These are phyloP conservation scores for Graphilbum fragrans DNA, from an alignment of 2,329 filamentous ascomycete genomes.

Conservation along the genomic window DNA sequence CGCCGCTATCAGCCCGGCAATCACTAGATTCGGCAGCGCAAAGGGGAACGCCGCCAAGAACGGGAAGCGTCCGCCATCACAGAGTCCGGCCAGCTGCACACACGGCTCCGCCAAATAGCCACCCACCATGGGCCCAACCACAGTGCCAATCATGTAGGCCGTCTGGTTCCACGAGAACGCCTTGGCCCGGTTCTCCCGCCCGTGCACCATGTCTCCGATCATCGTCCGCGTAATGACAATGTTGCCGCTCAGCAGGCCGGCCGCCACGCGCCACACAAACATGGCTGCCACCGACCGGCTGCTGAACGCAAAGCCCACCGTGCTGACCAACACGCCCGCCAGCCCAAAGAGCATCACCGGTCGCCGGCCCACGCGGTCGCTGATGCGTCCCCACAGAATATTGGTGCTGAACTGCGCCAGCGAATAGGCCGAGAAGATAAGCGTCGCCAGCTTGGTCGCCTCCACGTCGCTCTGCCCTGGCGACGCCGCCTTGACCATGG, in stretches of 20 bases:
- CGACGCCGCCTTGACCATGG: slow-evolving; percentile 2
- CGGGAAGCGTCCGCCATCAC: slow-evolving; percentile 1
- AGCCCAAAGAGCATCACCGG: slow-evolving; percentile 7
- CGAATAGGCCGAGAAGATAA: slow-evolving; percentile 5
- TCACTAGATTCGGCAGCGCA: slow-evolving; percentile 7
- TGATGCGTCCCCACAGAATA: slow-evolving; percentile 6
- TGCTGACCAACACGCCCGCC: slow-evolving; percentile 2
- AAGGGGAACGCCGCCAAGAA: slow-evolving; percentile 5
- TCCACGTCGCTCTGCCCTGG: slow-evolving; percentile 3
- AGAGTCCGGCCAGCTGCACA: slow-evolving; percentile 1
- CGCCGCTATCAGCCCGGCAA: neutral
- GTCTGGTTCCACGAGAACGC: slow-evolving; percentile 10
- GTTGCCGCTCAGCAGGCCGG: slow-evolving; percentile 8
- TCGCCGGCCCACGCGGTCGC: slow-evolving; percentile 6
- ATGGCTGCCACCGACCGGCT: slow-evolving; percentile 1
- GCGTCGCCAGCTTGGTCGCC: slow-evolving; percentile 4
- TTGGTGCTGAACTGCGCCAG: slow-evolving; percentile 6
- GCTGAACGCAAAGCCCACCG: slow-evolving; percentile 3
- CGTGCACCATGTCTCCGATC: slow-evolving; percentile 8
- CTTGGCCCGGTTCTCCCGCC: slow-evolving; percentile 6
- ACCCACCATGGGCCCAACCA: slow-evolving; percentile 6
- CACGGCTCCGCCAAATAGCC: slow-evolving; percentile 8
- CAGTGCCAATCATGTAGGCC: slow-evolving; percentile 6
- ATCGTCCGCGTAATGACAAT: slow-evolving; percentile 8
- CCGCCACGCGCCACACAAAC: slow-evolving; percentile 4